Evolutionary conservation across 2,329 filamentous ascomycete genomes (phyloP).

Genomic region (Ophiostoma montium): DNA sequence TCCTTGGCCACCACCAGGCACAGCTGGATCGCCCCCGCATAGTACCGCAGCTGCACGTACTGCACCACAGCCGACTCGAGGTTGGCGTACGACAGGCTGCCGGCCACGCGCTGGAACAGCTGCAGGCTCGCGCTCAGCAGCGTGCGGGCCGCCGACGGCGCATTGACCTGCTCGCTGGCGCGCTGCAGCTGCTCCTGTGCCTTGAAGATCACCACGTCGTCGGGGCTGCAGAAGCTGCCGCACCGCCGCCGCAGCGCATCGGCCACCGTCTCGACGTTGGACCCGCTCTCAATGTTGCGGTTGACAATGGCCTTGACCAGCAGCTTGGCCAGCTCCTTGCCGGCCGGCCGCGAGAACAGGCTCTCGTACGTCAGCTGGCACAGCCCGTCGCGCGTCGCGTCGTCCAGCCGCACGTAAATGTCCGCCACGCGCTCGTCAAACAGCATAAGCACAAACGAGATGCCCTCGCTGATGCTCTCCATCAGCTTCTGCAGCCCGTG

Average conservation of each 20-base stretch:
- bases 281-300: constrained; percentile 89
- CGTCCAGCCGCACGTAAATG: constrained; percentile 65
- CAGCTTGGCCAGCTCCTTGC: constrained; percentile 82
- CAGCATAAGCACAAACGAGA: constrained; percentile 86
- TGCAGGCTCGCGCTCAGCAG: constrained; percentile 79
- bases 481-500: constrained; percentile 76
- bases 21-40: constrained; percentile 82
- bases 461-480: constrained; percentile 84
- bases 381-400: constrained; percentile 53
- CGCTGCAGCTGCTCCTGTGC: constrained; percentile 89
- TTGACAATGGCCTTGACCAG: constrained; percentile 97
- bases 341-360: constrained; percentile 65
- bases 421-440: constrained; percentile 90
- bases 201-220: constrained; percentile 97
- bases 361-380: constrained; percentile 72
- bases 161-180: constrained; percentile 62
- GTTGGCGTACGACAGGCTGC: constrained; percentile 67
- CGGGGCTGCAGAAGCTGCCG: constrained; percentile 92
- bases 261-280: constrained; percentile 93
- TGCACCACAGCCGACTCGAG: constrained; percentile 63
- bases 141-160: constrained; percentile 61
- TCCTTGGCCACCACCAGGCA: constrained; percentile 72
- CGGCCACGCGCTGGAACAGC: constrained; percentile 79
- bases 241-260: constrained; percentile 86
- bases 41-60: constrained; percentile 75